Percentiles rank a stretch among this genome's conserved stretches.
Evolutionary conservation across 192 early-diverging fungal species (phyloP).

Genomic region (Rhizoclosmatium sp.): DNA sequence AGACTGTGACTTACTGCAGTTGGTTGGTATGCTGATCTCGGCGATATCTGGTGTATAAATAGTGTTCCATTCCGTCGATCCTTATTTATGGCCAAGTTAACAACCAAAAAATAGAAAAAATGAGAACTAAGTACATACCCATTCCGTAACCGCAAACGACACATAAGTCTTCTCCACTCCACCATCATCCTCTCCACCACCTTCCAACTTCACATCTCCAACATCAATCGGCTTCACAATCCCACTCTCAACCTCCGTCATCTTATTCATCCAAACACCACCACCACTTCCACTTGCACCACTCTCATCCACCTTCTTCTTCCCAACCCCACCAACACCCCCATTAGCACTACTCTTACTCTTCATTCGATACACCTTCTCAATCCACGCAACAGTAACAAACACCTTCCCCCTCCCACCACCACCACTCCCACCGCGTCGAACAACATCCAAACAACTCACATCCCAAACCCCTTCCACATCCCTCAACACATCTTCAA

Average conservation of each 20-base stretch:
- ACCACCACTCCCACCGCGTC: neutral
- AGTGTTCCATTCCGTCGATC: neutral
- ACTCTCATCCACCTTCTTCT: neutral
- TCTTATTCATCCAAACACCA: neutral
- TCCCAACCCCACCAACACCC: neutral
- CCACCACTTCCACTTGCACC: neutral
- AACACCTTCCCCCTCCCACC: slow-evolving; percentile 13
- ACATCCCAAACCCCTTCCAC: slow-evolving; percentile 6
- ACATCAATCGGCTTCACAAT: neutral
- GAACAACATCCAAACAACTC: neutral
- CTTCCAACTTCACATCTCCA: neutral
- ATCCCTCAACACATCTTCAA: slow-evolving; percentile 3
- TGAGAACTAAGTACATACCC: neutral
- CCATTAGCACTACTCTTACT: slow-evolving; percentile 1
- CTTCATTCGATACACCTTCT: slow-evolving; percentile 28
- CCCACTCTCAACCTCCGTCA: neutral
- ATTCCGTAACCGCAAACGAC: slow-evolving; percentile 20
- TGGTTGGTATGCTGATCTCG: neutral
- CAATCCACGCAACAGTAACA: slow-evolving; percentile 23
- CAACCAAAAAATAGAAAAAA: neutral
- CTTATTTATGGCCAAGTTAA: neutral
- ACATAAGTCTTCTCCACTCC: slow-evolving; percentile 12
- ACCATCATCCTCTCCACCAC: slow-evolving; percentile 6
- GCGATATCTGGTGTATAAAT: slow-evolving; percentile 3
- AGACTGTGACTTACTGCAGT: neutral